Evolutionary conservation across 2,329 filamentous ascomycete genomes (phyloP), one percentile per base, ranked within the genome.

Genomic region (Aureobasidium mangrovei): DNA sequence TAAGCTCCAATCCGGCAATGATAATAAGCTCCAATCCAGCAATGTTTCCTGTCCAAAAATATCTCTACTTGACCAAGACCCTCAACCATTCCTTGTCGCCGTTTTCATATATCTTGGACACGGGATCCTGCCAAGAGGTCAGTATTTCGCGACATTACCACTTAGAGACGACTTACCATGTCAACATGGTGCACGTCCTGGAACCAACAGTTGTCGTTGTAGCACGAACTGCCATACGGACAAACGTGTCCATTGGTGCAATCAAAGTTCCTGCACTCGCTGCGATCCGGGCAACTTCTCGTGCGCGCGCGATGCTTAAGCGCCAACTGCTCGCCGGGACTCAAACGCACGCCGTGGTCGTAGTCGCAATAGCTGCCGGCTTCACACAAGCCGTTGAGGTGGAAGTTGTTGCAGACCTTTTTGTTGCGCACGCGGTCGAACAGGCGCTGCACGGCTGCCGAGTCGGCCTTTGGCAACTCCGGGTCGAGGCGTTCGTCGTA

Each of bases 241-340:
- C 69, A 72, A 33, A 68, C 63, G 59, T 76, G 73, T 1, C 72
- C 72, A 39, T 69, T 59, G 38, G 69, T 70, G 59, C 73, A 75
- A 35, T 71, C 64, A 38, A 71, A 59, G 39, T 73, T 69, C 31
- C 69, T 62, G 54, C 73, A 75, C 12, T 61, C 60, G n/a, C 51
- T 51, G 18, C 63, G 59, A 12, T 68, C 61, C 29, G 67, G 65
- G 56, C 73, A 75, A 4, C 62, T 61, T 7, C 70, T 60, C 7
- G 63, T 68, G n/a, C 72, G 63, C 2, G 72, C 69, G 55, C 72
- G 72, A 54, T 72, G 69, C 42, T 66, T 67, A 33, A 76, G 60
- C 4, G 72, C 70, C 18, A 68, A 64, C 41, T 66, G 56, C 55
- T 74, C 72, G 4, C 62, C 67, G 2, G 62, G 58, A 1, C 60